Conservation (phyloP, 2,329 filamentous ascomycete species). For the Alternaria sp. region DNA sequence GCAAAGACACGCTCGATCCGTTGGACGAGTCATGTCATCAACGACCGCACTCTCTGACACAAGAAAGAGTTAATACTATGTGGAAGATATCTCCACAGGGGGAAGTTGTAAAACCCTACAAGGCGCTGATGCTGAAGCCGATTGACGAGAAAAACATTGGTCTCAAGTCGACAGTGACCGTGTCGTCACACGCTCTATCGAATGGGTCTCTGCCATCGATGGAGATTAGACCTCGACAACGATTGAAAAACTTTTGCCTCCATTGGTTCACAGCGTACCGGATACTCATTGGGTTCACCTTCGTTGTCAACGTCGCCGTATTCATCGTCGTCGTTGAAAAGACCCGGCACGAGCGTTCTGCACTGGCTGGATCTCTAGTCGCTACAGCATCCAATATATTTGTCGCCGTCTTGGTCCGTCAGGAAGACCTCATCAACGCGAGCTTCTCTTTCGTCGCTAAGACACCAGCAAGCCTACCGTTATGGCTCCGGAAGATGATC, state of each 20-base stretch:
- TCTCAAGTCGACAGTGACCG: not conserved
- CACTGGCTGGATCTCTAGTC: constrained; percentile 24
- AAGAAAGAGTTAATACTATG: not conserved
- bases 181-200: not conserved
- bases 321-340: not conserved
- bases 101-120: not conserved
- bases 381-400: constrained; percentile 49
- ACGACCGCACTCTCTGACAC: not conserved
- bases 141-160: not conserved
- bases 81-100: not conserved
- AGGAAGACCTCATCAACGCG: constrained; percentile 47
- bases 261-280: constrained; percentile 34
- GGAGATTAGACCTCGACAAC: constrained; percentile 1
- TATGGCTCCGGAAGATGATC: constrained; percentile 35
- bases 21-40: not conserved
- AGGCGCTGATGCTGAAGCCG: not conserved
- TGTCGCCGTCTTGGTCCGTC: constrained; percentile 42
- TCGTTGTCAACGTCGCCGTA: constrained; percentile 20
- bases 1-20: constrained; percentile 1
- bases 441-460: constrained; percentile 42
- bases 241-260: constrained; percentile 13
- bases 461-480: constrained; percentile 34
- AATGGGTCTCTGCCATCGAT: not conserved
- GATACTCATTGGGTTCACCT: constrained; percentile 21
- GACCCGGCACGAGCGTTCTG: not conserved